Percentiles rank a stretch among this genome's conserved stretches.
These are phyloP conservation scores for Hypholoma fasciculare DNA, from an alignment of 768 basidiomycete genomes.

Conservation along the genomic window DNA sequence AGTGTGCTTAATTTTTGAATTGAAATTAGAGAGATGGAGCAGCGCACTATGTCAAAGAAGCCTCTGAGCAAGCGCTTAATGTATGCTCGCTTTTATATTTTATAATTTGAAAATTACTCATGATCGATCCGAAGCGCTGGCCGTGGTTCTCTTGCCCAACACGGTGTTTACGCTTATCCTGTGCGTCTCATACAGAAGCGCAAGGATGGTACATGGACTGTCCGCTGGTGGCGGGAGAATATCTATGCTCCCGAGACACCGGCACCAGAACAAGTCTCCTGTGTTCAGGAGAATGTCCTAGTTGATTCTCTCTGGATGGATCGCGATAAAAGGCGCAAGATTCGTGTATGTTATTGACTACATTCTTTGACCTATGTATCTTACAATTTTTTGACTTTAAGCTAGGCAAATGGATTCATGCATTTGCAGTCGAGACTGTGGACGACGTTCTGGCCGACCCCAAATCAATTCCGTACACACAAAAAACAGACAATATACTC, in stretches of 20 bases:
- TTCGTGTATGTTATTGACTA: neutral
- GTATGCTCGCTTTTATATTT: neutral
- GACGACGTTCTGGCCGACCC: neutral
- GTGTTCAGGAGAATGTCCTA: neutral
- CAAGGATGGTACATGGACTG: neutral
- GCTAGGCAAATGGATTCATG: neutral
- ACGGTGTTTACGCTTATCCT: conserved; percentile 24
- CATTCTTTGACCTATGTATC: neutral
- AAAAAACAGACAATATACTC: too few relatives aligned
- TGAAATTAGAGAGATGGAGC: neutral
- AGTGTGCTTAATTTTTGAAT: neutral
- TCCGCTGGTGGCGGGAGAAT: neutral
- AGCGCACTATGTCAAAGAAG: neutral
- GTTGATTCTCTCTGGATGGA: neutral
- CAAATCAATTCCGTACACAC: neutral
- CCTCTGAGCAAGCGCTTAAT: neutral
- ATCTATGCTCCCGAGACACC: neutral
- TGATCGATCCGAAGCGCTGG: conserved; percentile 7
- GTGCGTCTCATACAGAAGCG: conserved; percentile 15
- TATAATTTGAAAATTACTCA: neutral
- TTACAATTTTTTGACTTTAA: neutral
- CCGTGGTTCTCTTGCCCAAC: conserved; percentile 15
- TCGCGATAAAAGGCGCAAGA: neutral
- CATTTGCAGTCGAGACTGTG: neutral
- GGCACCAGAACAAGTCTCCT: neutral